Evolutionary conservation across 2,329 filamentous ascomycete species (phyloP).

Genomic region (Trichoderma lentiforme): DNA sequence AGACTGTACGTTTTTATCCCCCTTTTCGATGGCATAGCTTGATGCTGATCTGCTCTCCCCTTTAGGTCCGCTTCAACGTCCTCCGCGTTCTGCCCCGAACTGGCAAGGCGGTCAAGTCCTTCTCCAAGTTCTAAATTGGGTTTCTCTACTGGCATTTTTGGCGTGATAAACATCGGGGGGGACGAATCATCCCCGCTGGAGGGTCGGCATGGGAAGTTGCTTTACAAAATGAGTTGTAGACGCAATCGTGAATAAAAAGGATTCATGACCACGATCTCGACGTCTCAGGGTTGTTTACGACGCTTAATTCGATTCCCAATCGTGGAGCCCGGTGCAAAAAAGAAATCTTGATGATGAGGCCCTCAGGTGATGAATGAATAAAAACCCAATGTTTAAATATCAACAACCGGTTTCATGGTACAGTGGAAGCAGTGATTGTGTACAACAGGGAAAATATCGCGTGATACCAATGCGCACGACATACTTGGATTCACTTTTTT

Average conservation of each 20-base stretch:
- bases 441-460: not conserved
- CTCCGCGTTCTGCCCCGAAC: conserved; percentile 97
- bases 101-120: conserved; percentile 95
- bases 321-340: conserved; percentile 10
- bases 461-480: not conserved
- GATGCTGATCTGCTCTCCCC: conserved; percentile 24
- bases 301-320: conserved; percentile 20
- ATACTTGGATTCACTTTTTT: not conserved
- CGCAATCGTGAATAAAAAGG: conserved; percentile 43
- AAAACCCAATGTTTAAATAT: conserved; percentile 1
- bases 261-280: conserved; percentile 38
- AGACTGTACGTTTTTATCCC: conserved; percentile 76
- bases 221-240: conserved; percentile 43
- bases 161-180: conserved; percentile 49
- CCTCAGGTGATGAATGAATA: conserved; percentile 15
- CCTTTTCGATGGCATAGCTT: not conserved
- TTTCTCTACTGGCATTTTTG: conserved; percentile 51
- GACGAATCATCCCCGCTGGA: conserved; percentile 36
- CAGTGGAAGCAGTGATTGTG: not conserved
- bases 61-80: conserved; percentile 97
- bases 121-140: conserved; percentile 90
- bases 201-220: conserved; percentile 42
- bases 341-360: conserved; percentile 10
- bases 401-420: not conserved
- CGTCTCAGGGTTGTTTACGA: conserved; percentile 16